Conservation (phyloP, 2,329 filamentous ascomycete species). For the Orbilia blumenaviensis region DNA sequence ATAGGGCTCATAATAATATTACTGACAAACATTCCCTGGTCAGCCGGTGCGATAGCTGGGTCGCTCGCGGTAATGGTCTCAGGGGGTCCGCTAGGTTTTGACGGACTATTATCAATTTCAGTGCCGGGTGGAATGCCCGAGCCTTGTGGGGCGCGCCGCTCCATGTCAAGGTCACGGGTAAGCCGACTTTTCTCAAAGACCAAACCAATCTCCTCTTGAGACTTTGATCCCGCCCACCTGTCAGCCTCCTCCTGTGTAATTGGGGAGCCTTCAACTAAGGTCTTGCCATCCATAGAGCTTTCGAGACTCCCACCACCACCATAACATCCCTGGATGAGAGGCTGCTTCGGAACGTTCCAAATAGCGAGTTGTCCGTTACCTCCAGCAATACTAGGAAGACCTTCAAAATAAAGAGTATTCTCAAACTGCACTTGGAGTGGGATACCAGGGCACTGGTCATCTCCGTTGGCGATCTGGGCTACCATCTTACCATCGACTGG, state of each 20-base stretch:
- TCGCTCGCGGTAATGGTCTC: neutral
- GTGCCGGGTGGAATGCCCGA: neutral
- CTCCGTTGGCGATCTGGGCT: neutral
- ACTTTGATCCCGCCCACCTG: neutral
- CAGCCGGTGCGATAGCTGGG: constrained; percentile 7
- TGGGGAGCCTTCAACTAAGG: constrained; percentile 6
- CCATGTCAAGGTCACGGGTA: neutral
- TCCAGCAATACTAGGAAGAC: neutral
- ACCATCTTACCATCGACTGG: constrained; percentile 11
- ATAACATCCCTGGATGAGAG: constrained; percentile 15
- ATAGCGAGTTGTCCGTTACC: constrained; percentile 5
- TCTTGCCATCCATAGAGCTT: constrained; percentile 7
- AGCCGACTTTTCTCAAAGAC: neutral
- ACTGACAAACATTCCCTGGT: constrained; percentile 14
- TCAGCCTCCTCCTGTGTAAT: constrained; percentile 4
- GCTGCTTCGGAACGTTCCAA: constrained; percentile 23
- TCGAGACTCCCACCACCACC: neutral
- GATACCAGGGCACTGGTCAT: constrained; percentile 11
- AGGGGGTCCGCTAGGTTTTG: neutral
- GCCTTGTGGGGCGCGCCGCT: neutral
- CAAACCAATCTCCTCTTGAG: neutral
- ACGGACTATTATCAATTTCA: constrained; percentile 10
- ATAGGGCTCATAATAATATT: constrained; percentile 13
- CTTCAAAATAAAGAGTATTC: constrained; percentile 7
- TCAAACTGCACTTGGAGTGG: constrained; percentile 5